Conservation (phyloP, 768 basidiomycete genomes). For the Xerocomellus intermedius region DNA sequence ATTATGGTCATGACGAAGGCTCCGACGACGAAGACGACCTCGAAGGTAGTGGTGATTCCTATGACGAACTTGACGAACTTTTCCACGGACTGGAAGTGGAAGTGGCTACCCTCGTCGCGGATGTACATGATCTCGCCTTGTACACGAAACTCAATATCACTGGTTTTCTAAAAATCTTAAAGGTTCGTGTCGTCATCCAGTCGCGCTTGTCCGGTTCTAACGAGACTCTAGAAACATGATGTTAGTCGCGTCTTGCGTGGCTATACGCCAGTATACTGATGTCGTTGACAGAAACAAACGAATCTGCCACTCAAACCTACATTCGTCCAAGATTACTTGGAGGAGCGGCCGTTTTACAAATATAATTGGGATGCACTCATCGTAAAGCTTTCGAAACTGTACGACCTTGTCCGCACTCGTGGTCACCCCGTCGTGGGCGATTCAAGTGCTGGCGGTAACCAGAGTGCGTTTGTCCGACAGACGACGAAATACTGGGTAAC, state of each 20-base stretch:
- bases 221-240: conserved; percentile 77
- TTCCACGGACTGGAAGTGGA: conserved; percentile 91
- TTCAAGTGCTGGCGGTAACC: conserved; percentile 88
- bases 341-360: conserved; percentile 94
- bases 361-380: conserved; percentile 96
- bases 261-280: conserved; percentile 9
- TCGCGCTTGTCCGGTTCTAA: conserved; percentile 7
- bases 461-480: conserved; percentile 97
- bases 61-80: conserved; percentile 77
- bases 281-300: conserved; percentile 81
- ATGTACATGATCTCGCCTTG: conserved; percentile 86
- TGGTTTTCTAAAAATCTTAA: conserved; percentile 97
- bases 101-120: conserved; percentile 91
- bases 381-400: conserved; percentile 91
- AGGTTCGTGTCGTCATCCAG: conserved; percentile 45
- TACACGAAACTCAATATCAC: conserved; percentile 98
- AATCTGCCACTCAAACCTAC: conserved; percentile 74
- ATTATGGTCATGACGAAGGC: conserved; percentile 59
- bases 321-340: conserved; percentile 89
- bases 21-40: conserved; percentile 59
- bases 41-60: conserved; percentile 51
- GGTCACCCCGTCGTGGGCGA: conserved; percentile 95
- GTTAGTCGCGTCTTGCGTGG: conserved; percentile 40
- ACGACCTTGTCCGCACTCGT: conserved; percentile 91
- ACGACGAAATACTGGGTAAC: conserved; percentile 98